phyloP scores from a whole-genome alignment of 1,284 basidiomycete species.

The Mixia osmundae region DNA sequence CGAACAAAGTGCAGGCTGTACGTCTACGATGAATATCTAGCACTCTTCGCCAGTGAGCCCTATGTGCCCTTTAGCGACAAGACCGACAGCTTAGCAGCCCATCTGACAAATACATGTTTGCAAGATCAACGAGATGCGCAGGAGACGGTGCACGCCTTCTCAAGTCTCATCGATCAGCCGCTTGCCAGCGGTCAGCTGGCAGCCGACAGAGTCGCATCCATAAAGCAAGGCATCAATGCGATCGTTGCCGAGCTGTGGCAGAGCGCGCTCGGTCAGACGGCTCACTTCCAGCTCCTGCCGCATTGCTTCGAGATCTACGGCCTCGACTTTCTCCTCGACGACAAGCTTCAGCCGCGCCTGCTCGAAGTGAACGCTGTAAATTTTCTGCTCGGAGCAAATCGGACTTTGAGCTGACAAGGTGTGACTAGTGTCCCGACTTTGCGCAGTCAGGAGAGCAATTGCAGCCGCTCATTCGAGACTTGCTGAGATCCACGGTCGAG shows the following conservation, averaged over 20 bases:
- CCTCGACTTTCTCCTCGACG: constrained; percentile 56
- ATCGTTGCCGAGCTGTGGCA: constrained; percentile 58
- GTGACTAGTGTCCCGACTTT: constrained; percentile 58
- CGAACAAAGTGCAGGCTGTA: constrained; percentile 32
- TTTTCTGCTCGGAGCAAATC: not conserved
- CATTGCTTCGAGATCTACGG: constrained; percentile 94
- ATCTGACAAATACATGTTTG: constrained; percentile 91
- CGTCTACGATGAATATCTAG: constrained; percentile 58
- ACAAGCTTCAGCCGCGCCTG: constrained; percentile 40
- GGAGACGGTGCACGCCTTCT: constrained; percentile 13
- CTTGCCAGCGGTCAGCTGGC: constrained; percentile 30
- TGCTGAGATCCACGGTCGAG: too few species aligned
- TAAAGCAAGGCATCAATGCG: constrained; percentile 39
- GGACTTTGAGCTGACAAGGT: not conserved
- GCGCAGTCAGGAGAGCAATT: constrained; percentile 72
- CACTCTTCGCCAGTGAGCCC: constrained; percentile 52
- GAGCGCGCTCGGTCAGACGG: constrained; percentile 55
- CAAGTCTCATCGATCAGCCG: constrained; percentile 14
- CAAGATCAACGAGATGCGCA: constrained; percentile 29
- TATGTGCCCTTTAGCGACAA: constrained; percentile 29
- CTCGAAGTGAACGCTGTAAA: constrained; percentile 60
- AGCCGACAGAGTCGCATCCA: constrained; percentile 24
- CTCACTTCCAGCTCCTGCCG: constrained; percentile 74
- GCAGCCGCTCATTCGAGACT: too few species aligned
- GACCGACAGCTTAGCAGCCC: constrained; percentile 39